Conservation (phyloP, 768 basidiomycete genomes). For the Kwoniella dendrophila region DNA sequence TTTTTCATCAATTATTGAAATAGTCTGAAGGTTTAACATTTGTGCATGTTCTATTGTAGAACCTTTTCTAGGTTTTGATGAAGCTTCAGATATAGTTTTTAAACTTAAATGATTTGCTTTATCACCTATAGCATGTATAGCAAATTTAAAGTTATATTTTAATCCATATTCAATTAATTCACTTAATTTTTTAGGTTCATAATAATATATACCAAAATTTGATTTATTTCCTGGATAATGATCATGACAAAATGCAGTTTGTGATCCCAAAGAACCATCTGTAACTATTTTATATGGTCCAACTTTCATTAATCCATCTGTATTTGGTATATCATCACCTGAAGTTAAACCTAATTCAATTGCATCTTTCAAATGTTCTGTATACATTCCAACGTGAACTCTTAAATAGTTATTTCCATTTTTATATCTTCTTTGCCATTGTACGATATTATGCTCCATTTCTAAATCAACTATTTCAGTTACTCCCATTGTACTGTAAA, state of each 20-base stretch:
- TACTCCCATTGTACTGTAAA: conserved; percentile 32
- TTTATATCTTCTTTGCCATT: conserved; percentile 32
- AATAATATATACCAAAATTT: conserved; percentile 28
- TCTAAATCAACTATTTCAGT: conserved; percentile 48
- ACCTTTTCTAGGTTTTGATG: conserved; percentile 25
- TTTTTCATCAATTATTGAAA: too few species aligned
- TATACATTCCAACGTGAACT: conserved; percentile 10
- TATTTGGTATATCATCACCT: conserved; percentile 28
- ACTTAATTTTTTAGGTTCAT: conserved; percentile 20
- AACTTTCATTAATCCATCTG: conserved; percentile 35
- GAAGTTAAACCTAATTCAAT: conserved; percentile 5
- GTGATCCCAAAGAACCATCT: conserved; percentile 43
- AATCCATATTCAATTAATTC: conserved; percentile 29
- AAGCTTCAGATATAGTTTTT: conserved; percentile 11
- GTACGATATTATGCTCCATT: conserved; percentile 38
- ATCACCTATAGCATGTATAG: conserved; percentile 49
- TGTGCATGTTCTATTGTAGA: conserved; percentile 49
- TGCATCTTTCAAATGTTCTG: neutral
- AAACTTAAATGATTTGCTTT: conserved; percentile 38
- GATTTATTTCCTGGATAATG: conserved; percentile 33
- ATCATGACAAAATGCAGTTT: conserved; percentile 45
- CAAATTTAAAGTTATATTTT: conserved; percentile 30
- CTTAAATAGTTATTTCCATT: neutral
- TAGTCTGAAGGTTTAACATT: conserved; percentile 29
- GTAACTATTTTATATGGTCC: conserved; percentile 33